Evolutionary conservation across 768 basidiomycete genomes (phyloP), one percentile per base, ranked within the genome.

Genomic region (Tulasnella sp.): DNA sequence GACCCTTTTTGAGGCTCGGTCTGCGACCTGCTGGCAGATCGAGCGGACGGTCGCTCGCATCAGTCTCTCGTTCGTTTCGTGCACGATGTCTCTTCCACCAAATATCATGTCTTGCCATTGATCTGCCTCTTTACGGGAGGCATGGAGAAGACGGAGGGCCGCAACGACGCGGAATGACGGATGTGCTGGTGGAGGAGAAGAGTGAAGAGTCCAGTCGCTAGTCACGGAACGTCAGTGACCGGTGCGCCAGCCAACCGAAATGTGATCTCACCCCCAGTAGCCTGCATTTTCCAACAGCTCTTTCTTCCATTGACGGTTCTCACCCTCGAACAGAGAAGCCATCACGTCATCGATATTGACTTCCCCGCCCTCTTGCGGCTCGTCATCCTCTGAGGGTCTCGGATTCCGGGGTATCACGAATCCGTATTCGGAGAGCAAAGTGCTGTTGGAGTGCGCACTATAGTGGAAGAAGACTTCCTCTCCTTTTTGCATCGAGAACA

Each of bases 381-480:
- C 79, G 54, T 76, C 76, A 22, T 80, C 80, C 11, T 48, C 80
- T 0, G 46, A 82, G 50, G 78, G 46, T 46, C 81, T 81, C 78
- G 80, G 12, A 28, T 42, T 72, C 82, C 83, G 5, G 20, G 75
- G 7, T 31, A 72, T 14, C 64, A 93, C 89, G 84, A 99, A 99
- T 0, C 97, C 97, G 85, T 99, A 99, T 85, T 99, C 97, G 31
- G 92, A 89, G 84, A 96, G 93, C 34, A 98, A 85, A 3, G 89
- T 92, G 60, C 89, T 88, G 82, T 96, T 97, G 37, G 91, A 86
- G 85, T 97, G 96, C 8, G 87, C 84, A 0, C 96, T 96, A 83
- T 99, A 99, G 75, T 89, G 90, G 80, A 98, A 88, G 64, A 89
- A 90, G 2, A 98, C 85, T 84, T 98, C 94, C 41, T 93, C 89